phyloP scores from a whole-genome alignment of 805 yeast genomes.

The Vanderwaltozyma polyspora region DNA sequence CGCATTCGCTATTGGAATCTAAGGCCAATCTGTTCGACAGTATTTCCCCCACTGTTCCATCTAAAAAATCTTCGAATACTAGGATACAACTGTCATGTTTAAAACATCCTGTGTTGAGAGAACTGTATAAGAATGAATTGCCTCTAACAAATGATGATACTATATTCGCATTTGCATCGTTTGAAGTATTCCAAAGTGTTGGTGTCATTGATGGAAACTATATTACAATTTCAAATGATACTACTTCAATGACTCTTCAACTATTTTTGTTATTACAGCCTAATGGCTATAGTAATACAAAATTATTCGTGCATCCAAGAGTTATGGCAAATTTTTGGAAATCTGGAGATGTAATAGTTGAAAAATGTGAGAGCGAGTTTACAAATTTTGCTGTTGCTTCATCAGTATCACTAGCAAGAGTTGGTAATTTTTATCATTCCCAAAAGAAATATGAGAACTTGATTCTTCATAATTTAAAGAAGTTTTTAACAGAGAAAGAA shows the following conservation, averaged over 20 bases:
- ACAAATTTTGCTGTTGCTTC: constrained; percentile 12
- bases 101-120: constrained; percentile 7
- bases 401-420: constrained; percentile 17
- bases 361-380: constrained; percentile 2
- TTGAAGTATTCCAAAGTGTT: constrained; percentile 8
- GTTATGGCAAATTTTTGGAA: constrained; percentile 12
- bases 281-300: constrained; percentile 6
- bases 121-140: constrained; percentile 7
- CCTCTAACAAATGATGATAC: constrained; percentile 16
- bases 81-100: too few species aligned
- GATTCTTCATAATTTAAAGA: constrained; percentile 47
- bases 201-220: constrained; percentile 18
- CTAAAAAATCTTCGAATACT: too few species aligned
- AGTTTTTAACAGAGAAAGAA: constrained; percentile 44
- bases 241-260: constrained; percentile 6
- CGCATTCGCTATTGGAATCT: too few species aligned
- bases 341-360: constrained; percentile 3
- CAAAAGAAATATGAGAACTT: constrained; percentile 21
- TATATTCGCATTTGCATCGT: constrained; percentile 17
- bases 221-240: constrained; percentile 6
- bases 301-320: constrained; percentile 19
- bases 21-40: too few species aligned
- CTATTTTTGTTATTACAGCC: constrained; percentile 18
- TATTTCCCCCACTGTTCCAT: too few species aligned
- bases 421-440: constrained; percentile 19